Conservation (phyloP, 169 alveolate species). For the Plasmodium gaboni region DNA sequence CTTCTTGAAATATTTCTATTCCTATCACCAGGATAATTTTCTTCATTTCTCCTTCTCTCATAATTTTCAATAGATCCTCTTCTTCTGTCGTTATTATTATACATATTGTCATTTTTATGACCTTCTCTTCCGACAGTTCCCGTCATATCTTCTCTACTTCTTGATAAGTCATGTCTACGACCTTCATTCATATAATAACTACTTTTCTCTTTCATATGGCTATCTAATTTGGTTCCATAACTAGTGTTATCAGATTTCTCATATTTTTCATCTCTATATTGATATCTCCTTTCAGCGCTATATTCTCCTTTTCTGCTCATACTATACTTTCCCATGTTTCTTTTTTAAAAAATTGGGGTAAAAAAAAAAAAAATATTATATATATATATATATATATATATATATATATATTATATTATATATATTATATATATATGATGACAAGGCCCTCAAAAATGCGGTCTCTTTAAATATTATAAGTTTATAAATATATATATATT, state of each 20-base stretch:
- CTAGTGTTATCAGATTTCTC: slow-evolving; percentile 3
- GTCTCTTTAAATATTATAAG: no score
- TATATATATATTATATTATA: no score
- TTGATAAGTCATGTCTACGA: slow-evolving; percentile 23
- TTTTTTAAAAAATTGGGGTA: background rate
- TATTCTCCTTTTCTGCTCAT: slow-evolving; percentile 11
- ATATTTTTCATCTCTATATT: slow-evolving; percentile 14
- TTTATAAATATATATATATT: no score
- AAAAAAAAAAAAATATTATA: background rate
- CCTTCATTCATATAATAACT: slow-evolving; percentile 25
- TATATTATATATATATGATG: no score
- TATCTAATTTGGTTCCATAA: slow-evolving; percentile 8
- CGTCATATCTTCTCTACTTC: slow-evolving; percentile 51
- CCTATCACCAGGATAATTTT: slow-evolving; percentile 6
- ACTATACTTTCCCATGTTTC: slow-evolving; percentile 11
- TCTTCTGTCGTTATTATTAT: slow-evolving; percentile 8
- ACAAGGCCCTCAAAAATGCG: no score
- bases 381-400: no score
- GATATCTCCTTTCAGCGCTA: no score
- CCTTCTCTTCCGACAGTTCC: slow-evolving; percentile 26
- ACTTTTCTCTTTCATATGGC: slow-evolving; percentile 23
- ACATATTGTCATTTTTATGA: slow-evolving; percentile 24
- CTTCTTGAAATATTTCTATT: slow-evolving; percentile 26
- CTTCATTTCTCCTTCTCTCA: slow-evolving; percentile 24
- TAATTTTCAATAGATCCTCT: slow-evolving; percentile 22